Evolutionary conservation across 148 eudicot genomes (phyloP).

Genomic region (Spergularia bocconei): DNA sequence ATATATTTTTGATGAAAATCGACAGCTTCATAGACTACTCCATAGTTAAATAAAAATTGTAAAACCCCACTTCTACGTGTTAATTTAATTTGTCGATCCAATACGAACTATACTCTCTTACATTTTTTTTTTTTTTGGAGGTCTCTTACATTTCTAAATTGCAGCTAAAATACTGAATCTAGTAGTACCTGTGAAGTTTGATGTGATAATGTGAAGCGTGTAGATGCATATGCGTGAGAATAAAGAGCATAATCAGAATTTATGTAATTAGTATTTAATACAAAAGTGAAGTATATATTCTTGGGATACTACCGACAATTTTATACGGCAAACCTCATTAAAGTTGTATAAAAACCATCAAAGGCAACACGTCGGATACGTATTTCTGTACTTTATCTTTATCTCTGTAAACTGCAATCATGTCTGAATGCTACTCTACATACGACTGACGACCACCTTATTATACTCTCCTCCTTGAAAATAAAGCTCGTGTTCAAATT

Average conservation of each 20-base stretch:
- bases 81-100: too few species aligned
- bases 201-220: too few species aligned
- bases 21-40: too few species aligned
- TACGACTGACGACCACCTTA: not conserved
- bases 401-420: conserved; percentile 18
- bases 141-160: too few species aligned
- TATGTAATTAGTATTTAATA: not conserved
- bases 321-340: conserved; percentile 11
- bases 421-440: conserved; percentile 12
- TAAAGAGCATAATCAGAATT: conserved; percentile 3
- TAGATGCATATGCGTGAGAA: not conserved
- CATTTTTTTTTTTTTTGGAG: too few species aligned
- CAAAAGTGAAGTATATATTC: conserved; percentile 14
- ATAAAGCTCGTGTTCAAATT: conserved; percentile 34
- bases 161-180: too few species aligned
- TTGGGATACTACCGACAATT: conserved; percentile 29
- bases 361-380: conserved; percentile 26
- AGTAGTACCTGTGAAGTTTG: too few species aligned
- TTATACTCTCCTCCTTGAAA: conserved; percentile 11
- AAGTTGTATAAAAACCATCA: not conserved
- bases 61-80: too few species aligned
- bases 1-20: too few species aligned
- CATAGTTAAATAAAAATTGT: too few species aligned
- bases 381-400: conserved; percentile 16
- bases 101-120: too few species aligned